These are phyloP conservation scores for Bromus sterilis DNA, from an alignment of 176 grass and related monocot genomes.

Conservation along the genomic window DNA sequence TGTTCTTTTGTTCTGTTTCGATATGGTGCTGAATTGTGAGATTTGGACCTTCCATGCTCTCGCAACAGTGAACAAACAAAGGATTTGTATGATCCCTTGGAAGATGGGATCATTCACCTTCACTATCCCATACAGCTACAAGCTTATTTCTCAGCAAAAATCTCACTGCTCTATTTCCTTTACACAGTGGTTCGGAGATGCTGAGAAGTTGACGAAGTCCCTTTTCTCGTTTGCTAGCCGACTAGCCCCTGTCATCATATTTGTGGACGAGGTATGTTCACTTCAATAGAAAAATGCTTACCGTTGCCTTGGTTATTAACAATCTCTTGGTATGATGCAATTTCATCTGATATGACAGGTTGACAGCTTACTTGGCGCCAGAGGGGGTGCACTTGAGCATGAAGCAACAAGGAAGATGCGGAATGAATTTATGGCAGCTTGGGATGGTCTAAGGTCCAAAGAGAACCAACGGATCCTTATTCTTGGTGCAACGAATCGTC, in stretches of 20 bases:
- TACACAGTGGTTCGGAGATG: conserved; percentile 97
- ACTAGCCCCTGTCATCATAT: conserved; percentile 89
- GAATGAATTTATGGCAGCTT: conserved; percentile 99
- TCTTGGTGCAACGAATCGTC: conserved; percentile 92
- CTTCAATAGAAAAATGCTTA: conserved; percentile 2
- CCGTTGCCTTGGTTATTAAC: neutral
- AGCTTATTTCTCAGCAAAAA: conserved; percentile 18
- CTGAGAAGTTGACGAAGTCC: conserved; percentile 95
- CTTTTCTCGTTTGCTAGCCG: conserved; percentile 91
- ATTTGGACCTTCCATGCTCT: neutral
- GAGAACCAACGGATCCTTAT: conserved; percentile 90
- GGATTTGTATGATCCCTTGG: neutral
- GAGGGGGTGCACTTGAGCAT: conserved; percentile 94
- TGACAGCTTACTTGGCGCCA: conserved; percentile 89
- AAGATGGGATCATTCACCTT: neutral
- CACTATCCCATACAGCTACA: neutral
- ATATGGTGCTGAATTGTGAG: neutral
- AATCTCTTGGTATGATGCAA: neutral
- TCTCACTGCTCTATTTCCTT: conserved; percentile 21
- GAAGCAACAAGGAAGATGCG: conserved; percentile 97
- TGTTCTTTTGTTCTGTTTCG: neutral
- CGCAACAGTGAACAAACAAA: neutral
- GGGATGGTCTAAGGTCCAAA: conserved; percentile 91
- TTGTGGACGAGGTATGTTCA: conserved; percentile 82
- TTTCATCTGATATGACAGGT: conserved; percentile 52